Base-by-base conservation (phyloP, 78 protist species). In the Dictyostelium intermedium region DNA sequence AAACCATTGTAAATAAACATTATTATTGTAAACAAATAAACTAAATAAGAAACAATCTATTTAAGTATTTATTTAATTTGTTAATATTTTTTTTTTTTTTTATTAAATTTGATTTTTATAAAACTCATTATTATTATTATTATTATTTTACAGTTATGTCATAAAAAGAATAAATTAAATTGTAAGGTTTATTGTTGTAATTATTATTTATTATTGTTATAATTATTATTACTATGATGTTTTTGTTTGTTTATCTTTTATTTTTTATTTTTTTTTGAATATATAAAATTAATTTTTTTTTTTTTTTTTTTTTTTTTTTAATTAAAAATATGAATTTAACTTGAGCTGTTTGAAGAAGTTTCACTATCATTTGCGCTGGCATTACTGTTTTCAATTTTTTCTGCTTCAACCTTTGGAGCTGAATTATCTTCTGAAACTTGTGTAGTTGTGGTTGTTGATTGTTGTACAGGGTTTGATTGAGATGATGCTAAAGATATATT, bases 351-450 rank as follows among this genome's bases (percentile, higher is more conserved):
- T 16, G 79, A 72, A 32, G 79, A 72, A 34, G 79, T 72, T 72
- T 72, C 79, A 34, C 79, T 72, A 34, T 72, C 79, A 72, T 72
- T 72, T 72, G 79, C 79, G 25, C 39, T 72, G 20, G 79, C 79
- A 72, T 72, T 72, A 72, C 79, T 72, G 34, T 72, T 72, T 72
- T 72, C 79, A 72, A 72, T 35, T 32, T 72, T 72, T 72, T 72
- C 79, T 16, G 79, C 79, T 72, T 70, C 78, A 16, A 34, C 43
- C 11, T 27, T 27, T 72, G 78, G 78, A 27, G 35, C 5, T 66
- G 30, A 27, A 11, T 66, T 27, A 11, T 66, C 39, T 27, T 69
- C 37, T 69, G 10, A 25, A 14, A 69, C 41, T 34, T 13, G 45
- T 34, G 79, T 72, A 37, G 84, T 16, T 27, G 83, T 34, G 2